Evolutionary conservation across 306 rosid genomes (phyloP).

Genomic region (Aeschynomene evenia): DNA sequence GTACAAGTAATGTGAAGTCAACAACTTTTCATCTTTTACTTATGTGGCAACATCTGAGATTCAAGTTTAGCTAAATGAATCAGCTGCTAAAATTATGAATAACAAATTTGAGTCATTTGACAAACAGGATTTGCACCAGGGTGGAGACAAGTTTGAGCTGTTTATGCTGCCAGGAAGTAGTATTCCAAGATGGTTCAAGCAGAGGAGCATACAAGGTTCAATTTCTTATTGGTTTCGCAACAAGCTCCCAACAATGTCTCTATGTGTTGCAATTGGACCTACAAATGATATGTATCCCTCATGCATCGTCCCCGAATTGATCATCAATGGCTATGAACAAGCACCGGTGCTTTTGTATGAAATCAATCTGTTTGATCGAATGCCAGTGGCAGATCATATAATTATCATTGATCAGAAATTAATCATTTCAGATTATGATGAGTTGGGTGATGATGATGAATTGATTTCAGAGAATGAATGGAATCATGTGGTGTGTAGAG

Average conservation of each 20-base stretch:
- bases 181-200: constrained; percentile 5
- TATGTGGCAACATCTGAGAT: no score
- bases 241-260: background rate
- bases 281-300: fast-evolving
- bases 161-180: background rate
- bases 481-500: background rate
- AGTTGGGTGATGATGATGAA: no score
- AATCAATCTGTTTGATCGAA: no score
- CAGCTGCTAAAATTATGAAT: background rate
- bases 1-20: no score
- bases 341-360: background rate
- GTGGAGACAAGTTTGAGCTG: background rate
- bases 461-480: background rate
- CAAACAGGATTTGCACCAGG: background rate
- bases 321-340: background rate
- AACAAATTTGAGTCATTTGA: no score
- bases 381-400: background rate
- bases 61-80: no score
- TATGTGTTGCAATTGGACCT: background rate
- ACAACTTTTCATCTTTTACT: no score
- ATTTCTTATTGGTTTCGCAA: background rate
- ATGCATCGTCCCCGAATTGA: background rate
- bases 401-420: background rate
- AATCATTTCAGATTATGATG: background rate
- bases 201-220: background rate